phyloP scores from a whole-genome alignment of 129 eudicot species.

The Flaveria ramosissima region DNA sequence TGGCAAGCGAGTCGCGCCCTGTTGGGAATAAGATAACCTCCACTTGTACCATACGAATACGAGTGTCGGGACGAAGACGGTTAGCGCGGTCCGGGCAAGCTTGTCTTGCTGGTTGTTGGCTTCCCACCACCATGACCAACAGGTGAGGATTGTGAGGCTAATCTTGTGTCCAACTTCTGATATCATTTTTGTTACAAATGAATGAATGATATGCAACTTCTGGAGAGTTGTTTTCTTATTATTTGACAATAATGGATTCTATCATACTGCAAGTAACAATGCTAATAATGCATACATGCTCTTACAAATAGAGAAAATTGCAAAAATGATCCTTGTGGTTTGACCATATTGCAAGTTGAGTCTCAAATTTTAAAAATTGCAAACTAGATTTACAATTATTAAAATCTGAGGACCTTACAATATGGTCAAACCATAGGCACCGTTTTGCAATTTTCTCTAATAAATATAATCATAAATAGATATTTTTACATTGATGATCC shows the following conservation, averaged over 20 bases:
- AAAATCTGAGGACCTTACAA: too few relatives aligned
- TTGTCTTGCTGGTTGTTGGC: conserved; percentile 15
- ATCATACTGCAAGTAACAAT: not conserved
- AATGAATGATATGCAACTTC: not conserved
- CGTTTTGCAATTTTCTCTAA: too few relatives aligned
- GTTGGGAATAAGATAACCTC: not conserved
- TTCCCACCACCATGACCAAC: conserved; percentile 31
- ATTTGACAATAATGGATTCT: not conserved
- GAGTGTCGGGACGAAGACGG: conserved; percentile 13
- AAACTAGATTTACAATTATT: too few relatives aligned
- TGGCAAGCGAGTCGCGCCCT: conserved; percentile 13
- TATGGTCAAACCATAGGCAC: too few relatives aligned
- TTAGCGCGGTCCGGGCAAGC: conserved; percentile 16
- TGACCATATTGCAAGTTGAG: too few relatives aligned
- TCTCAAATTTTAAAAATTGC: too few relatives aligned
- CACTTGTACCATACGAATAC: conserved; percentile 17
- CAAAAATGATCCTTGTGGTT: too few relatives aligned
- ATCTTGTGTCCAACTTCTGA: conserved; percentile 13
- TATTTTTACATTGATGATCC: too few relatives aligned
- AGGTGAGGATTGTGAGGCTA: conserved; percentile 6
- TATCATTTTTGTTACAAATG: conserved; percentile 13
- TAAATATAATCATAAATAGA: too few relatives aligned
- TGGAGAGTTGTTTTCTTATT: not conserved
- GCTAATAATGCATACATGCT: not conserved
- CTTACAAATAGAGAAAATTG: too few relatives aligned